Evolutionary conservation across 331 rosid genomes (phyloP), one percentile per base, ranked within the genome.

Genomic region (Malus hybrid): DNA sequence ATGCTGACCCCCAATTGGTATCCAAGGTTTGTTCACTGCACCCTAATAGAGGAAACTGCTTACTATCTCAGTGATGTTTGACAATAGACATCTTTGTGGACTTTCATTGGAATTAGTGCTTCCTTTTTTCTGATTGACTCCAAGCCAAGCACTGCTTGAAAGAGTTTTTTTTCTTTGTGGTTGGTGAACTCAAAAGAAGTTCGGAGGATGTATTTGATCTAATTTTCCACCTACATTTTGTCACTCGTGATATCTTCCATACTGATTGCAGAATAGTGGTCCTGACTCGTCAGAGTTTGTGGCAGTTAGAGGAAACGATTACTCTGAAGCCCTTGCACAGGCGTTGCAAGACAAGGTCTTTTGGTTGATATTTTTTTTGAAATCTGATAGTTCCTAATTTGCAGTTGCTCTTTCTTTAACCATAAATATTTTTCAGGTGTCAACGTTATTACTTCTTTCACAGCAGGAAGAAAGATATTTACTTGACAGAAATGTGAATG

Each of bases 391-490:
- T 60, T 22, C 32, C 48, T 14, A 24, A 4, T 16, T 33, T 28
- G 27, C 6, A 24, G 55, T 34, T 65, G 31, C 81, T 60, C 50
- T 52, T 20, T 36, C 55, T 65, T 70, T 75, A 67, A 33, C 59
- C 33, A 48, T 75, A 74, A 78, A 71, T 68, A 74, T 28, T 63
- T 79, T 71, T 71, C 88, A 94, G 99, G 97, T 94, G 81, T 79
- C 80, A 69, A 76, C 92, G 54, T 77, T 92, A 76, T 80, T 94
- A 82, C 96, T 90, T 80, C 81, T 94, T 56, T 94, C 99, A n/a
- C 99, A 94, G 88, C 92, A 94, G 80, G 99, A 94, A 55, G 99
- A 92, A 85, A 89, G 99, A 74, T 79, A 92, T 85, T 79, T 90
- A 69, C 84, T 94, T 76, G 97, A 92, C 83, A 87, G 89, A 80